A percentile compares a stretch with the other conserved stretches of the same genome.
Evolutionary conservation across 805 yeast species (phyloP).

Genomic region (Sporopachydermia quercuum): DNA sequence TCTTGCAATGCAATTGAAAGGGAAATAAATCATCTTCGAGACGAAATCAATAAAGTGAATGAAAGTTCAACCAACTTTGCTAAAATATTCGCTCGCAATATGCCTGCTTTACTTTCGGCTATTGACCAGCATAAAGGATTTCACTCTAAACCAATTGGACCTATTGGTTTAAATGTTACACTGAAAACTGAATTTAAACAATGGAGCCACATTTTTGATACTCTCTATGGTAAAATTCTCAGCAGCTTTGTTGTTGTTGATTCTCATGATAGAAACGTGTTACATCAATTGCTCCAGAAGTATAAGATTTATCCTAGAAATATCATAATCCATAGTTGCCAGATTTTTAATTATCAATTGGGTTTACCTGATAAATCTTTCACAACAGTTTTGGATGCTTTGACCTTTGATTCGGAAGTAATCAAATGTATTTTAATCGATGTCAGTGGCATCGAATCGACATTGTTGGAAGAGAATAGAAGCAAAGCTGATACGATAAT

Average conservation of each 20-base stretch:
- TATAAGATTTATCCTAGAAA: conserved; percentile 14
- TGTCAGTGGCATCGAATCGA: conserved; percentile 39
- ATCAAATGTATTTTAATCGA: conserved; percentile 54
- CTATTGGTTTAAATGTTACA: conserved; percentile 49
- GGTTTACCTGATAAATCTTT: conserved; percentile 29
- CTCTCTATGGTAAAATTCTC: conserved; percentile 31
- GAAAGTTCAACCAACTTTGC: conserved; percentile 7
- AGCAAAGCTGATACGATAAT: conserved; percentile 34
- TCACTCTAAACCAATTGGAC: conserved; percentile 56
- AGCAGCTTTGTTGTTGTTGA: conserved; percentile 56
- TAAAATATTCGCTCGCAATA: conserved; percentile 30
- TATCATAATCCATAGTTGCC: conserved; percentile 38
- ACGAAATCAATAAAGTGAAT: conserved; percentile 9
- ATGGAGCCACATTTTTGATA: conserved; percentile 52
- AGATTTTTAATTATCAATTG: conserved; percentile 35
- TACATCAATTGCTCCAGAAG: conserved; percentile 10
- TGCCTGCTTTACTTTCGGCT: conserved; percentile 26
- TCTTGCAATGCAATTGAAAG: neutral
- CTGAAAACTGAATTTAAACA: conserved; percentile 36
- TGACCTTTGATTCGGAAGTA: conserved; percentile 39
- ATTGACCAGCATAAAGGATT: conserved; percentile 25
- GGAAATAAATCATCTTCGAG: conserved; percentile 9
- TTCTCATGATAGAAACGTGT: conserved; percentile 35
- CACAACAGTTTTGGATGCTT: conserved; percentile 42
- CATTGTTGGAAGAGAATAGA: conserved; percentile 36